phyloP scores from a whole-genome alignment of 306 rosid species.

The Glycine latifolia region DNA sequence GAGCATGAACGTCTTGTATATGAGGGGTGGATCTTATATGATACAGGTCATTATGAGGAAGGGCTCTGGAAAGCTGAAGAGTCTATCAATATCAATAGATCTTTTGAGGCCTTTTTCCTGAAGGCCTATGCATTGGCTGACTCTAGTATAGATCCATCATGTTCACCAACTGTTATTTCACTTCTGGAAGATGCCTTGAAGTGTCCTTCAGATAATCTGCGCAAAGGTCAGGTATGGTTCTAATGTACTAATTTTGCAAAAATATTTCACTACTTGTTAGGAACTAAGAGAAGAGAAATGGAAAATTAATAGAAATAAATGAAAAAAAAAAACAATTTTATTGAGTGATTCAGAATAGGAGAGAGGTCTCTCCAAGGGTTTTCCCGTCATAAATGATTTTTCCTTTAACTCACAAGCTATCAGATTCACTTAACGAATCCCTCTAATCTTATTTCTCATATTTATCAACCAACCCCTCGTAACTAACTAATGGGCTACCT shows the following conservation, averaged over 20 bases:
- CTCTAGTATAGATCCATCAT: constrained; percentile 81
- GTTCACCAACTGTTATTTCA: constrained; percentile 79
- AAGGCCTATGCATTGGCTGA: constrained; percentile 96
- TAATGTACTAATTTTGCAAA: constrained; percentile 31
- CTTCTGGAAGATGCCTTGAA: constrained; percentile 90
- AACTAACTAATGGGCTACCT: background rate
- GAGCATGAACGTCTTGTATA: constrained; percentile 87
- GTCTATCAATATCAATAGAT: constrained; percentile 82
- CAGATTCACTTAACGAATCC: background rate
- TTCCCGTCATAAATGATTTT: background rate
- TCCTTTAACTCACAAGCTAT: background rate
- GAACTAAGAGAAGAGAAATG: background rate
- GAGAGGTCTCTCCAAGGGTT: background rate
- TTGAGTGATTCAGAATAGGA: background rate
- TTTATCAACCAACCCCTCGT: constrained; percentile 6
- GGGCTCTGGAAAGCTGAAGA: constrained; percentile 93
- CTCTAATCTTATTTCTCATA: background rate
- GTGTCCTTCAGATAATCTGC: constrained; percentile 95
- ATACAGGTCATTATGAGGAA: constrained; percentile 90
- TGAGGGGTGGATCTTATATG: constrained; percentile 96
- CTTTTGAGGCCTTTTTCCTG: constrained; percentile 94
- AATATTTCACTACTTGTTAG: constrained; percentile 14
- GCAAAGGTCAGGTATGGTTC: constrained; percentile 93
- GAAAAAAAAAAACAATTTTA: background rate
- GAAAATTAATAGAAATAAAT: background rate